A percentile compares a stretch with the other conserved stretches of the same genome.
These are phyloP conservation scores for Boletus semigastroideus DNA, from an alignment of 1,284 basidiomycete species.

Conservation along the genomic window DNA sequence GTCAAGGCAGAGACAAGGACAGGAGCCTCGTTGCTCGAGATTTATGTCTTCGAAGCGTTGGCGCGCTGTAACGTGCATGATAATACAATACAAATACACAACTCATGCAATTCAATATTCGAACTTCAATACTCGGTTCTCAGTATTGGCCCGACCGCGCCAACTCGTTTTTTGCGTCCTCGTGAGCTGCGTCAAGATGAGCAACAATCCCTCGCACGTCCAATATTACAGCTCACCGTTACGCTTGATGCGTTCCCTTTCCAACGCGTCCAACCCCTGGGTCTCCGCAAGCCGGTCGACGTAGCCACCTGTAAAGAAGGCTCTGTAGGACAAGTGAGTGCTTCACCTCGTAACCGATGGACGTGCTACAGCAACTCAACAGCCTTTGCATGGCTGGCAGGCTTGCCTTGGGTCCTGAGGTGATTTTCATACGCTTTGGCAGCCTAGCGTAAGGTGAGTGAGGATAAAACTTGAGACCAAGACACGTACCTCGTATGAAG, in stretches of 20 bases:
- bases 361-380: constrained; percentile 25
- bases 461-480: neutral
- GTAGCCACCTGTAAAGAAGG: constrained; percentile 26
- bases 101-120: neutral
- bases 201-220: neutral
- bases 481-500: constrained; percentile 25
- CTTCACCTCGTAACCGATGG: neutral
- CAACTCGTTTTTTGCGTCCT: constrained; percentile 7
- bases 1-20: constrained; percentile 67
- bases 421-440: constrained; percentile 31
- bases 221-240: constrained; percentile 21
- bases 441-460: constrained; percentile 14
- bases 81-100: constrained; percentile 11
- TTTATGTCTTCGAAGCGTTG: constrained; percentile 68
- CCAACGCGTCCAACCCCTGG: constrained; percentile 22
- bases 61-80: constrained; percentile 34
- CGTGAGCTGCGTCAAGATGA: constrained; percentile 16
- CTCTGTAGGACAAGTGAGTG: constrained; percentile 14
- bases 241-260: constrained; percentile 17
- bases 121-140: neutral
- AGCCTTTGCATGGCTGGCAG: constrained; percentile 25
- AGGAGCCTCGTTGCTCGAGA: constrained; percentile 69
- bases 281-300: constrained; percentile 27
- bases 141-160: constrained; percentile 15
- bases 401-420: constrained; percentile 16